Percentiles rank a stretch among this genome's conserved stretches.
Conservation (phyloP, 768 basidiomycete species). For the Suillus cothurnatus region DNA sequence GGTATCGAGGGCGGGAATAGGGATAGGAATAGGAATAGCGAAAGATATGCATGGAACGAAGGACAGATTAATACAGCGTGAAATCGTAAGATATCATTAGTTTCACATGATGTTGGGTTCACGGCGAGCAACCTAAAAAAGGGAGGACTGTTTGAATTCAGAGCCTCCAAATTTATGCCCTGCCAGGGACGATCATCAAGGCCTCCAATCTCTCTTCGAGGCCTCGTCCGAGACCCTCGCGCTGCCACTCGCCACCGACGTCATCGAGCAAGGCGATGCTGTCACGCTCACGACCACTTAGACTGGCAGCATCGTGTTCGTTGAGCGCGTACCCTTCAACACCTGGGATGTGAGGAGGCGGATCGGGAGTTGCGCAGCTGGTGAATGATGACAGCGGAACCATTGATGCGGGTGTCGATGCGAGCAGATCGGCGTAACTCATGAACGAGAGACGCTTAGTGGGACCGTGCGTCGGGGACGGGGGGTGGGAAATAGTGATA, state of each 20-base stretch:
- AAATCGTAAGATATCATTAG: constrained; percentile 3
- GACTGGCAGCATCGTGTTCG: constrained; percentile 29
- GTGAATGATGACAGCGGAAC: constrained; percentile 76
- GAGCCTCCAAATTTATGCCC: constrained; percentile 17
- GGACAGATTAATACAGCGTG: constrained; percentile 6
- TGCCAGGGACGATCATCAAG: constrained; percentile 39
- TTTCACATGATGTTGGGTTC: not conserved
- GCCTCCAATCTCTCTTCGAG: constrained; percentile 82
- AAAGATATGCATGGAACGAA: constrained; percentile 10
- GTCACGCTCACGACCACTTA: constrained; percentile 36
- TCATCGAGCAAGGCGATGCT: constrained; percentile 56
- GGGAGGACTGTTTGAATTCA: not conserved
- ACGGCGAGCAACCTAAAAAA: too few species aligned
- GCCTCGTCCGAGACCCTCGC: constrained; percentile 80
- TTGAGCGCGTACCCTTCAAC: constrained; percentile 48
- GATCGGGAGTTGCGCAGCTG: constrained; percentile 56
- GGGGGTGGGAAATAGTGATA: constrained; percentile 34
- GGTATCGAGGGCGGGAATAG: constrained; percentile 3
- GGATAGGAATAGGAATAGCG: constrained; percentile 1
- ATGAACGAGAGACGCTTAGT: constrained; percentile 85
- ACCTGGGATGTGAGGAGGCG: constrained; percentile 74
- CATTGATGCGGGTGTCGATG: constrained; percentile 72
- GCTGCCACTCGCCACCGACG: constrained; percentile 84
- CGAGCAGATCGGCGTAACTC: constrained; percentile 83
- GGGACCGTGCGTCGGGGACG: constrained; percentile 49